phyloP scores from a whole-genome alignment of 306 rosid species.

The Cucumis cinereus region DNA sequence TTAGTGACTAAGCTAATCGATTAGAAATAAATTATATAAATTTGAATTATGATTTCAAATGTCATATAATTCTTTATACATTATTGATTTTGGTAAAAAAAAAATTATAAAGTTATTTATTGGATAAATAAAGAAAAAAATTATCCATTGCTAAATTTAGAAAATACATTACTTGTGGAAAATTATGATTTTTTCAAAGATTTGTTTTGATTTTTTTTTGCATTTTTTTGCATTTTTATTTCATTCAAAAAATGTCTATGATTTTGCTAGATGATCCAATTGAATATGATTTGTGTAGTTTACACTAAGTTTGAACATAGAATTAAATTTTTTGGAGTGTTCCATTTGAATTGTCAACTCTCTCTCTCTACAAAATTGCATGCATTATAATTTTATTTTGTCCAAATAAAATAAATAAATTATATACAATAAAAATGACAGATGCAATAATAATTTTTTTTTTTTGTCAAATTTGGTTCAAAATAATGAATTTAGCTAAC shows the following conservation, averaged over 20 bases:
- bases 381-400: not conserved
- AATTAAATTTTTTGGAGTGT: not conserved
- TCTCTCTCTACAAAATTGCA: not conserved
- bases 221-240: not conserved
- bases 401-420: not conserved
- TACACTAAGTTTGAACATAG: not conserved
- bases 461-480: too few relatives aligned
- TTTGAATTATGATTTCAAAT: not conserved
- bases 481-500: not conserved
- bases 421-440: not conserved
- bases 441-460: not conserved
- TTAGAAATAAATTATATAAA: not conserved
- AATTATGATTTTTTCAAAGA: not conserved
- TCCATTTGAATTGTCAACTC: conserved; percentile 4
- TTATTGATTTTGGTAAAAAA: not conserved
- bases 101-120: not conserved
- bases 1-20: not conserved
- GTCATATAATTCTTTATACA: not conserved
- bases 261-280: not conserved
- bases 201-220: not conserved
- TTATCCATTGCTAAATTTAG: not conserved
- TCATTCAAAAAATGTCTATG: not conserved
- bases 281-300: not conserved
- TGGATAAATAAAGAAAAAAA: not conserved
- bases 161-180: not conserved